phyloP scores from a whole-genome alignment of 306 rosid species.

The Trifolium pratense region DNA sequence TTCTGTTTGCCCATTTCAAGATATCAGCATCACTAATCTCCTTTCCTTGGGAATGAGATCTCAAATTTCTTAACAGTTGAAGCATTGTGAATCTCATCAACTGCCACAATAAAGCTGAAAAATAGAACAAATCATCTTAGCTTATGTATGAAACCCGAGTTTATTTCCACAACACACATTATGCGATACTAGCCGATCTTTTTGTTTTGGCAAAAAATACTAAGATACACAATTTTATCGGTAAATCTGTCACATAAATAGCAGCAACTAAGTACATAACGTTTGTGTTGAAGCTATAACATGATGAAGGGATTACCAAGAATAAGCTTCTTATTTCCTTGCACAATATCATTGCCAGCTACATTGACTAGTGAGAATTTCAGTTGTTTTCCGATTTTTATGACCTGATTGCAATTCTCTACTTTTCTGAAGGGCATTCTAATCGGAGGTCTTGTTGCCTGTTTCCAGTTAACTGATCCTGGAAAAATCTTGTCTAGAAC shows the following conservation, averaged over 20 bases:
- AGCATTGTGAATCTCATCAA: slow-evolving; percentile 91
- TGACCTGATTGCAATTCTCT: slow-evolving; percentile 94
- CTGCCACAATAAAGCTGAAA: slow-evolving; percentile 95
- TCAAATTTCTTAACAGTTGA: slow-evolving; percentile 81
- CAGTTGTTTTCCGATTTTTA: slow-evolving; percentile 72
- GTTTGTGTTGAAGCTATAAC: slow-evolving; percentile 21
- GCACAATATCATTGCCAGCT: slow-evolving; percentile 92
- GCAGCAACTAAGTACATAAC: background rate
- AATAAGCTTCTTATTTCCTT: slow-evolving; percentile 98
- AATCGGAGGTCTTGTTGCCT: slow-evolving; percentile 94
- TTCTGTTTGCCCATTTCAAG: slow-evolving; percentile 82
- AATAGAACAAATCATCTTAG: slow-evolving; percentile 29
- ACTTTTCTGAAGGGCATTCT: slow-evolving; percentile 96
- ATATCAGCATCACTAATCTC: slow-evolving; percentile 88
- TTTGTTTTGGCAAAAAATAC: background rate
- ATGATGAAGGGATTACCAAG: slow-evolving; percentile 66
- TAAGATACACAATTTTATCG: background rate
- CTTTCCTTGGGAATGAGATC: slow-evolving; percentile 88
- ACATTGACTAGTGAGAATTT: slow-evolving; percentile 88
- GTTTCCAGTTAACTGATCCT: slow-evolving; percentile 88
- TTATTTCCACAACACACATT: background rate
- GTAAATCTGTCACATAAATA: no score
- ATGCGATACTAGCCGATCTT: background rate
- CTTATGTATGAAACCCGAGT: background rate
- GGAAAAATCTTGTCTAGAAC: slow-evolving; percentile 90